These are phyloP conservation scores for Histomonas meleagridis DNA, from an alignment of 208 protist species.

Conservation along the genomic window DNA sequence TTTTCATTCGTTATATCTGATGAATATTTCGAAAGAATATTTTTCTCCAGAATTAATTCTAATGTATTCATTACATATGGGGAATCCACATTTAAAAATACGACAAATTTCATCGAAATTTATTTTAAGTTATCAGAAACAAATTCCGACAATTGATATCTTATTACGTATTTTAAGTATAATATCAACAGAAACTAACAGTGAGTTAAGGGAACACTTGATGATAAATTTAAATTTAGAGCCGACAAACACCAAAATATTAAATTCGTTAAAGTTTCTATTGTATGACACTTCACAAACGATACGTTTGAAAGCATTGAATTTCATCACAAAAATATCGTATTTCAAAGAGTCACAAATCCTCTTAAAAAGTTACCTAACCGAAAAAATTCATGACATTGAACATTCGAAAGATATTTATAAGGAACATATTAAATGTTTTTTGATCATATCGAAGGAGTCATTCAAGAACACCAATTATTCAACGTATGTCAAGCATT, in stretches of 20 bases:
- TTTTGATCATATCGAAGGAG: neutral
- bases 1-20: too few species aligned
- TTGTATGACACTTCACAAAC: neutral
- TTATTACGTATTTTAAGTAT: neutral
- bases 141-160: neutral
- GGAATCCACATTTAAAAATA: neutral
- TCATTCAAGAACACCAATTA: neutral
- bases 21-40: too few species aligned
- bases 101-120: neutral
- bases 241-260: neutral
- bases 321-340: neutral
- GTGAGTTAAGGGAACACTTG: neutral
- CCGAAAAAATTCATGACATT: neutral
- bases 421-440: conserved; percentile 3
- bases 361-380: neutral
- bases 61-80: neutral
- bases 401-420: neutral
- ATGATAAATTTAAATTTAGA: neutral
- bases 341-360: neutral
- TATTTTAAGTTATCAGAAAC: neutral
- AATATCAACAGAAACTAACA: neutral
- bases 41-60: neutral
- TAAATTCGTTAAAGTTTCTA: neutral
- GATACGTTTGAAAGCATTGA: neutral
- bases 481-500: too few species aligned